Percentiles rank a stretch among this genome's conserved stretches.
Evolutionary conservation across 345 rosid genomes (phyloP).

Genomic region (Iberis pinnata): DNA sequence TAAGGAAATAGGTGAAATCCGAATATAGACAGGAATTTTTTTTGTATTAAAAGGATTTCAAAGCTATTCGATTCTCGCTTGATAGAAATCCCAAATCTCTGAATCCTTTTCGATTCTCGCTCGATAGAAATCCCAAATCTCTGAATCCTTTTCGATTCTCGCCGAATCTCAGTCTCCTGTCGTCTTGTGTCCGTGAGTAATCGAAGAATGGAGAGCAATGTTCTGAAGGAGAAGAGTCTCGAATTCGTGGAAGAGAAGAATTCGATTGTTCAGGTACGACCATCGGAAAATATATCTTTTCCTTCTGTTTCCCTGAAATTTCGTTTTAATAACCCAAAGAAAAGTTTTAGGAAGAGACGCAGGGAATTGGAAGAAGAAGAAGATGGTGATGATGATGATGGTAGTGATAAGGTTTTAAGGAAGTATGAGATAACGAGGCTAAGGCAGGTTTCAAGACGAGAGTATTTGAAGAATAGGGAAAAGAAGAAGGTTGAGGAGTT

Average conservation of each 20-base stretch:
- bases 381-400: background rate
- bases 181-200: no score
- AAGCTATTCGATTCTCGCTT: no score
- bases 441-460: conserved; percentile 7
- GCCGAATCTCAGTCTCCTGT: no score
- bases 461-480: conserved; percentile 17
- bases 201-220: background rate
- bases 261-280: conserved; percentile 5
- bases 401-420: background rate
- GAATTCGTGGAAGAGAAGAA: background rate
- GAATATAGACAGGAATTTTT: no score
- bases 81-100: no score
- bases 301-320: conserved; percentile 7
- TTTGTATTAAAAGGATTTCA: no score
- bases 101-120: no score
- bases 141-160: no score
- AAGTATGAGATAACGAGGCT: conserved; percentile 1
- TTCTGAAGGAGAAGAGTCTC: conserved; percentile 12
- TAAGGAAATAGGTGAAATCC: no score
- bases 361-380: background rate
- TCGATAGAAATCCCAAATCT: no score
- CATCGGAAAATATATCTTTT: background rate
- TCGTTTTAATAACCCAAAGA: conserved; percentile 2
- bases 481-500: conserved; percentile 20
- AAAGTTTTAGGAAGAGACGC: conserved; percentile 7